Evolutionary conservation across 2,329 filamentous ascomycete genomes (phyloP).

Genomic region (Trichophyton benhamiae): DNA sequence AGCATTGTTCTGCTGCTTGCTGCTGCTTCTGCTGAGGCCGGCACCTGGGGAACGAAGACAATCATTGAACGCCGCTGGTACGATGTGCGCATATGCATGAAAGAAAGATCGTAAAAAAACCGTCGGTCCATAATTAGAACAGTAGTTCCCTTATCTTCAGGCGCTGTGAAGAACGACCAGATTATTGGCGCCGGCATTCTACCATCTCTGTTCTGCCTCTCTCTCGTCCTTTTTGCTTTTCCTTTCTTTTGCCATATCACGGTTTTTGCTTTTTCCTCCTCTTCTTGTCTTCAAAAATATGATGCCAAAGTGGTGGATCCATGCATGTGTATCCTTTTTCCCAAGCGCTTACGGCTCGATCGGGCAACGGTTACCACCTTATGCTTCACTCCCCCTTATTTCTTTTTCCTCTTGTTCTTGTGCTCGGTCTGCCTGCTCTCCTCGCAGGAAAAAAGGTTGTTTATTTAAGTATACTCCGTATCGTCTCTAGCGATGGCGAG

Average conservation of each 20-base stretch:
- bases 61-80: constrained; percentile 1
- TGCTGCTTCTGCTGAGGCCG: neutral
- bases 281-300: too few relatives aligned
- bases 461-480: neutral
- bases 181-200: constrained; percentile 2
- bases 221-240: neutral
- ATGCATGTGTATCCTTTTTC: neutral
- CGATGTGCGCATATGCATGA: neutral
- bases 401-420: neutral
- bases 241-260: neutral
- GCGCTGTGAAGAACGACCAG: neutral
- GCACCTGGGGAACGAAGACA: neutral
- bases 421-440: too few relatives aligned
- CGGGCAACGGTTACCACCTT: neutral
- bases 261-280: neutral
- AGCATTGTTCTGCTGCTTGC: neutral
- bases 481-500: neutral
- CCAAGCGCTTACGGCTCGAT: constrained; percentile 1
- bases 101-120: neutral
- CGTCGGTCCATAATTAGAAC: constrained; percentile 1
- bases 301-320: neutral
- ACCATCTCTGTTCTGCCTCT: neutral
- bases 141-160: neutral
- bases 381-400: neutral
- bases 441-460: neutral